Evolutionary conservation across 257 asterid genomes (phyloP).

Genomic region (Ehretia macrophylla): DNA sequence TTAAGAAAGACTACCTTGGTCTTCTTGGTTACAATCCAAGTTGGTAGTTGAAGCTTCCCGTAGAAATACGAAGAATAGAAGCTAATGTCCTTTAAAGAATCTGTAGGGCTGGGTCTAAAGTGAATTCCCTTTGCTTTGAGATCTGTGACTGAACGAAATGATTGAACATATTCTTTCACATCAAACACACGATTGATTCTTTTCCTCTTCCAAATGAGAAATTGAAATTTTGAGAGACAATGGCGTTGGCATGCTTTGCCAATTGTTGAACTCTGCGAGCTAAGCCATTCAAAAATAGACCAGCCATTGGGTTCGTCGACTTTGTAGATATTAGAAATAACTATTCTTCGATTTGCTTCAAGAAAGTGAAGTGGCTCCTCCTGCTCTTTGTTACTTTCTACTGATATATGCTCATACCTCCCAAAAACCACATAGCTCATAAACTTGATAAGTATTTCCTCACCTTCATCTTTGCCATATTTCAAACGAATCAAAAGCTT

Average conservation of each 20-base stretch:
- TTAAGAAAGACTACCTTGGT: slow-evolving; percentile 18
- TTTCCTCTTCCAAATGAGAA: neutral
- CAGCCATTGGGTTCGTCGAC: neutral
- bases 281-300: neutral
- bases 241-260: no score
- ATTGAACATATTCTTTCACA: neutral
- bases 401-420: no score
- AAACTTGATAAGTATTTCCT: no score
- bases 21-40: slow-evolving; percentile 1
- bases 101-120: slow-evolving; percentile 5
- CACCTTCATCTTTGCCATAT: no score
- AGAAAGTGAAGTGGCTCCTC: no score
- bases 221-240: no score
- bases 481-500: no score
- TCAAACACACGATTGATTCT: neutral
- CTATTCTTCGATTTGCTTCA: neutral
- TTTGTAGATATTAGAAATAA: no score
- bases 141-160: slow-evolving; percentile 19
- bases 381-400: no score
- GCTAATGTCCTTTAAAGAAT: slow-evolving; percentile 11
- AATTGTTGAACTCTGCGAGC: no score
- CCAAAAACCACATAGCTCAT: no score
- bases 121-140: slow-evolving; percentile 37
- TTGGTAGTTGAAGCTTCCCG: slow-evolving; percentile 21
- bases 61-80: slow-evolving; percentile 17